phyloP scores from a whole-genome alignment of 306 rosid genomes.

The Amphicarpaea edgeworthii region DNA sequence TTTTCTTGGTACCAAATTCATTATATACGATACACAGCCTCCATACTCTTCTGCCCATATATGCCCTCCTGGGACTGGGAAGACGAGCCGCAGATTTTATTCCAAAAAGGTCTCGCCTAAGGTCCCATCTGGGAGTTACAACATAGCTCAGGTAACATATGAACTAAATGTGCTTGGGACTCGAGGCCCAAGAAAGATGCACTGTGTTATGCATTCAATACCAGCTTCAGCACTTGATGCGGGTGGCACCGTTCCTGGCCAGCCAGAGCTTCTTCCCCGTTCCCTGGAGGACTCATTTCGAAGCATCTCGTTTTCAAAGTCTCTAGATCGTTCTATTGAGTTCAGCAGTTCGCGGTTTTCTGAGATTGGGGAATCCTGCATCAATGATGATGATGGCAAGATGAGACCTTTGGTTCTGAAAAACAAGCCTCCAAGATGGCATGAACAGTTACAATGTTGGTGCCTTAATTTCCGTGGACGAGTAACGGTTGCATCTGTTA shows the following conservation, averaged over 20 bases:
- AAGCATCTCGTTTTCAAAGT: constrained; percentile 78
- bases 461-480: constrained; percentile 89
- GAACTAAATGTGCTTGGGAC: constrained; percentile 93
- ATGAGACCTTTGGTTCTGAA: constrained; percentile 74
- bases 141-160: constrained; percentile 90
- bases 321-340: constrained; percentile 71
- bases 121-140: constrained; percentile 91
- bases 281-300: constrained; percentile 76
- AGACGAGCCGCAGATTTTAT: constrained; percentile 80
- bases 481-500: constrained; percentile 85
- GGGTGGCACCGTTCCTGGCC: constrained; percentile 80
- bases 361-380: constrained; percentile 60
- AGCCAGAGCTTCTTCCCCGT: constrained; percentile 73
- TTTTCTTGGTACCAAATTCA: constrained; percentile 92
- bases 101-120: constrained; percentile 92
- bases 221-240: constrained; percentile 80
- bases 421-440: constrained; percentile 96
- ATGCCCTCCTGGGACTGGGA: constrained; percentile 77
- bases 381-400: constrained; percentile 64
- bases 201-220: constrained; percentile 88
- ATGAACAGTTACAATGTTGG: constrained; percentile 89
- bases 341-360: constrained; percentile 85
- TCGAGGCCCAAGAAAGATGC: constrained; percentile 95
- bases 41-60: constrained; percentile 65
- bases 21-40: constrained; percentile 87